Evolutionary conservation across 441 rosid species (phyloP), one percentile per base, ranked within the genome.

Genomic region (Euphorbia celastroides): DNA sequence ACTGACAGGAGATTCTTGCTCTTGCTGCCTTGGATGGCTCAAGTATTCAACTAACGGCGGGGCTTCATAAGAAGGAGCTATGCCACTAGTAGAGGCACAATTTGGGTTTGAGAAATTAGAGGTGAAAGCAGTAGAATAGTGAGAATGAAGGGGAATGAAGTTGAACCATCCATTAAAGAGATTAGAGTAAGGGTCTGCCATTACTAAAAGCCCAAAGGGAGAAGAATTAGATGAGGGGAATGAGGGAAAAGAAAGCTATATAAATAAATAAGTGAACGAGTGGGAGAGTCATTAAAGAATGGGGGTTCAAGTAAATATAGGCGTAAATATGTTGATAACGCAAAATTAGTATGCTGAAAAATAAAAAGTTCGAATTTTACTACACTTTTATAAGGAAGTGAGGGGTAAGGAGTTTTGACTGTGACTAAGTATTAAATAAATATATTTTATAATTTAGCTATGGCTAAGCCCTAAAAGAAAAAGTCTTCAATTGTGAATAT

Each of bases 121-220:
- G 12, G 44, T 38, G 12, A 9, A 10, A 54, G 30, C 31, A n/a
- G 46, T 64, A n/a, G 28, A 51, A 57, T 31, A 30, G 30, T 55
- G 72, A 28, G 58, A 26, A 62, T 38, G 60, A 28, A 30, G 31
- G 17, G 30, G 34, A 10, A 23, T 25, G 27, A 25, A 55, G 22
- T 10, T 50, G 55, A 50, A 50, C 55, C 55, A 50, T 50, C 55
- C 55, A 50, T 50, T 50, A 10, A 50, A 50, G 79, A 77, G 74
- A 75, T 78, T 80, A 34, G 70, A 64, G 74, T 63, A 81, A 65
- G 90, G 90, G 66, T 83, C 90, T 64, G 84, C 65, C 90, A 85
- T 85, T 60, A 55, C 2, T 5, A 41, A 44, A 44, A n/a, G n/a
- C n/a, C n/a, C n/a, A n/a, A n/a, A n/a, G n/a, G n/a, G n/a, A n/a